A percentile compares a stretch with the other conserved stretches of the same genome.
Conservation (phyloP, 2,329 filamentous ascomycete species). For the Blastomyces parvus region DNA sequence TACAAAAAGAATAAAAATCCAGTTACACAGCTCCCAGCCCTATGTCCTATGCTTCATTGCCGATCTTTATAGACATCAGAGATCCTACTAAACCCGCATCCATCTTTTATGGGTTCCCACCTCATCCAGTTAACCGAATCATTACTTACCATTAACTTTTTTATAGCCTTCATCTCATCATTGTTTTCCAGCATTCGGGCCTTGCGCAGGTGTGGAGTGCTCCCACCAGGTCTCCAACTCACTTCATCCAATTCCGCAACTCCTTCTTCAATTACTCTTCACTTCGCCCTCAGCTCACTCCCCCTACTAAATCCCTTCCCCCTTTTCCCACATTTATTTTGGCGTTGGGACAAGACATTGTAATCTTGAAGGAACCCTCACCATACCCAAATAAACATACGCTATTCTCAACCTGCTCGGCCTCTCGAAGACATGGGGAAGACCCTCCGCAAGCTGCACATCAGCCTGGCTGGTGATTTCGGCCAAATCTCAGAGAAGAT, state of each 20-base stretch:
- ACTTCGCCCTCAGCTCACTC: background rate
- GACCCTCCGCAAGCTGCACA: constrained; percentile 44
- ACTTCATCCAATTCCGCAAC: background rate
- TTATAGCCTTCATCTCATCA: background rate
- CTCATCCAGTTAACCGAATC: background rate
- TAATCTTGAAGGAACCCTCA: background rate
- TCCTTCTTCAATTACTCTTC: background rate
- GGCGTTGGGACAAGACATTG: background rate
- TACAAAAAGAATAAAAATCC: background rate
- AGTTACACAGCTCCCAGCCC: background rate
- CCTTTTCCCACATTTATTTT: no score
- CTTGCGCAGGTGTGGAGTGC: background rate
- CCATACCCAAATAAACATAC: background rate
- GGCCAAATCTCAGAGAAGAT: constrained; percentile 48
- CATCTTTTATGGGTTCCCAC: background rate
- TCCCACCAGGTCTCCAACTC: background rate
- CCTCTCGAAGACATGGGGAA: constrained; percentile 26
- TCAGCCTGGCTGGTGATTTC: constrained; percentile 53
- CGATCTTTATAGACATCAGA: background rate
- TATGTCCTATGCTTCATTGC: background rate
- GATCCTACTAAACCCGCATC: background rate
- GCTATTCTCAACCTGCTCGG: background rate
- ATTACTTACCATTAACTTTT: background rate
- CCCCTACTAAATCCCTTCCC: background rate
- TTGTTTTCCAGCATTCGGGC: background rate